These are phyloP conservation scores for Ophiostoma pallidulum DNA, from an alignment of 2,329 filamentous ascomycete species.

Conservation along the genomic window DNA sequence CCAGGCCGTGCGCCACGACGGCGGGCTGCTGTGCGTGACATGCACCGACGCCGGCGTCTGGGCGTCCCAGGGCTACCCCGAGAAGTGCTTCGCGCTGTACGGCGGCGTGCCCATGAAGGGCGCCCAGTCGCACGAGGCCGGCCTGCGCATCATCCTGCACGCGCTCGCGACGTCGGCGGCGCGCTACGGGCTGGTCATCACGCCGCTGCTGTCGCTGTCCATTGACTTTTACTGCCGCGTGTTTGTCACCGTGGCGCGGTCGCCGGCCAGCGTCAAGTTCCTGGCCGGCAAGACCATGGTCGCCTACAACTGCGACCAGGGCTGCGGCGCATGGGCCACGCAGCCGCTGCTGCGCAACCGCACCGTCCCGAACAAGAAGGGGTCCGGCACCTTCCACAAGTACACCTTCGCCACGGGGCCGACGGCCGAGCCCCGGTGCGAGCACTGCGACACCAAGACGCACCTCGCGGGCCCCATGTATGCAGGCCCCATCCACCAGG, in stretches of 20 bases:
- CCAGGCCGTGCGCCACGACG: conserved; percentile 72
- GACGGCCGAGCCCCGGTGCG: conserved; percentile 55
- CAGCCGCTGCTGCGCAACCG: conserved; percentile 68
- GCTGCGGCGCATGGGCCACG: conserved; percentile 85
- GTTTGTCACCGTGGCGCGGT: conserved; percentile 73
- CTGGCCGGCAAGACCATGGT: conserved; percentile 86
- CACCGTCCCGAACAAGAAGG: conserved; percentile 58
- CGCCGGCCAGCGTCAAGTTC: conserved; percentile 81
- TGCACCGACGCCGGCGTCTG: conserved; percentile 95
- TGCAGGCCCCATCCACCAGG: conserved; percentile 77
- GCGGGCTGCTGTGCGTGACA: conserved; percentile 85
- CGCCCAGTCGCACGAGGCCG: conserved; percentile 77
- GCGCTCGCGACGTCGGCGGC: conserved; percentile 71
- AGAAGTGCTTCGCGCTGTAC: conserved; percentile 91
- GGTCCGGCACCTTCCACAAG: conserved; percentile 63
- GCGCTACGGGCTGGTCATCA: conserved; percentile 77
- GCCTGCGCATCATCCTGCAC: conserved; percentile 76
- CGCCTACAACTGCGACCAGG: conserved; percentile 80
- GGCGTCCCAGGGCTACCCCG: conserved; percentile 85
- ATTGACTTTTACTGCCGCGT: conserved; percentile 93
- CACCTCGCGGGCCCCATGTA: conserved; percentile 94
- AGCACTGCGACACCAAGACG: conserved; percentile 77
- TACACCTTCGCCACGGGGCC: conserved; percentile 66
- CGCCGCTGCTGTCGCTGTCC: conserved; percentile 83
- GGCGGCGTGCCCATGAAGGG: conserved; percentile 84